These are phyloP conservation scores for Capronia coronata DNA, from an alignment of 2,329 filamentous ascomycete genomes.

Conservation along the genomic window DNA sequence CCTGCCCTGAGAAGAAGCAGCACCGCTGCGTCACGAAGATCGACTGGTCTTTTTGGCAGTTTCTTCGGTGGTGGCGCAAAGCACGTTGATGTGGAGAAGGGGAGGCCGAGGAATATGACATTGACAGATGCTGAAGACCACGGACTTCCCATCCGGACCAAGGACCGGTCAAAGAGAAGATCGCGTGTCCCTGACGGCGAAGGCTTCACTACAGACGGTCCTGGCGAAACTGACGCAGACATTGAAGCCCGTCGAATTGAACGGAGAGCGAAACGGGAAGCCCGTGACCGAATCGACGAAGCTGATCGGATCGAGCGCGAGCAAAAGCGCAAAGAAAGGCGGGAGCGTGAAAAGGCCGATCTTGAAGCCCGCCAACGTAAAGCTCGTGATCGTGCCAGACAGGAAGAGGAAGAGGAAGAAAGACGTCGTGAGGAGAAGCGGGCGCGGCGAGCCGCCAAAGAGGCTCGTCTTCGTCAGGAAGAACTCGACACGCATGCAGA, in stretches of 20 bases:
- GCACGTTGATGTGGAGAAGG: slow-evolving; percentile 28
- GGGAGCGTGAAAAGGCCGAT: slow-evolving; percentile 51
- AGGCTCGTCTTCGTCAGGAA: slow-evolving; percentile 32
- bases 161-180: slow-evolving; percentile 35
- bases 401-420: slow-evolving; percentile 53
- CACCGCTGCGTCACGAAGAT: slow-evolving; percentile 52
- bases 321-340: slow-evolving; percentile 35
- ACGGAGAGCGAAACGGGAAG: slow-evolving; percentile 51
- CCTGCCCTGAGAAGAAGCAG: slow-evolving; percentile 54
- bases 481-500: slow-evolving; percentile 33
- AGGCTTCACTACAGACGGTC: slow-evolving; percentile 41
- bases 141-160: slow-evolving; percentile 25
- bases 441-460: slow-evolving; percentile 42
- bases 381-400: slow-evolving; percentile 41
- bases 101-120: slow-evolving; percentile 27
- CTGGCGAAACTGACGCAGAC: slow-evolving; percentile 49
- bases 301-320: slow-evolving; percentile 32
- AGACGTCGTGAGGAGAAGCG: slow-evolving; percentile 54
- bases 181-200: slow-evolving; percentile 48
- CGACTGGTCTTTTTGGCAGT: slow-evolving; percentile 51
- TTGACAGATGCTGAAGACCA: slow-evolving; percentile 27
- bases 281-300: slow-evolving; percentile 38
- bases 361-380: slow-evolving; percentile 46
- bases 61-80: slow-evolving; percentile 58
- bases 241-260: slow-evolving; percentile 57